Evolutionary conservation across 2,329 filamentous ascomycete species (phyloP).

Genomic region (Aspergillus thermomutatus): DNA sequence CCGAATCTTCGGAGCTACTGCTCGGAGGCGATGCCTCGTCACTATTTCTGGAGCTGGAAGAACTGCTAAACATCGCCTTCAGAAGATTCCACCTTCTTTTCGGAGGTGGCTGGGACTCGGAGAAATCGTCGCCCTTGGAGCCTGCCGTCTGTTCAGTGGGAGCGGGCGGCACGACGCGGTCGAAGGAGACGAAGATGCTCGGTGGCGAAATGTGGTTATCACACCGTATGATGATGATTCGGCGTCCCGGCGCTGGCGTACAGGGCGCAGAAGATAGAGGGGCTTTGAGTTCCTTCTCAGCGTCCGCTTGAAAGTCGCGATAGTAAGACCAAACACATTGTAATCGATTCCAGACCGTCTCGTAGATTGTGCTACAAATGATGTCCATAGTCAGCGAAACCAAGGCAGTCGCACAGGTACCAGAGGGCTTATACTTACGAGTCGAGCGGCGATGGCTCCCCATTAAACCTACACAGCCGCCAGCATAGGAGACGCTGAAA

Average conservation of each 20-base stretch:
- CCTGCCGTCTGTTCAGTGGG: conserved; percentile 29
- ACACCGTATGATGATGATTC: conserved; percentile 84
- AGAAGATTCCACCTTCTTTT: conserved; percentile 52
- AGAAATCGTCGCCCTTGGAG: conserved; percentile 22
- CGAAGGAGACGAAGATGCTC: conserved; percentile 60
- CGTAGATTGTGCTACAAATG: conserved; percentile 62
- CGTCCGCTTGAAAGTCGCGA: conserved; percentile 67
- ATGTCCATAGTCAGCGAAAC: conserved; percentile 6
- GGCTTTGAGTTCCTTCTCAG: conserved; percentile 54
- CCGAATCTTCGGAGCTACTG: conserved; percentile 36
- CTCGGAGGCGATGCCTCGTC: conserved; percentile 37
- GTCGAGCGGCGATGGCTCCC: conserved; percentile 62
- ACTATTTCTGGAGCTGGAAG: conserved; percentile 43
- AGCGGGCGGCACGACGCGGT: conserved; percentile 52
- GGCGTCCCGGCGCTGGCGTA: conserved; percentile 77
- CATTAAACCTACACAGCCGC: conserved; percentile 76
- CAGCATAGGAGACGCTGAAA: conserved; percentile 89
- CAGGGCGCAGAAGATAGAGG: conserved; percentile 76
- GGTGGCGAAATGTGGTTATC: conserved; percentile 59
- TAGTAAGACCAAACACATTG: conserved; percentile 76
- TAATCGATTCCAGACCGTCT: conserved; percentile 64
- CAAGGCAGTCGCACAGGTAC: background rate
- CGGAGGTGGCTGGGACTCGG: conserved; percentile 20
- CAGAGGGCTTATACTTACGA: conserved; percentile 51
- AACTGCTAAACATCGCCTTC: conserved; percentile 48